Evolutionary conservation across 345 rosid species (phyloP), one percentile per base, ranked within the genome.

Genomic region (Cardiospermum halicacabum): DNA sequence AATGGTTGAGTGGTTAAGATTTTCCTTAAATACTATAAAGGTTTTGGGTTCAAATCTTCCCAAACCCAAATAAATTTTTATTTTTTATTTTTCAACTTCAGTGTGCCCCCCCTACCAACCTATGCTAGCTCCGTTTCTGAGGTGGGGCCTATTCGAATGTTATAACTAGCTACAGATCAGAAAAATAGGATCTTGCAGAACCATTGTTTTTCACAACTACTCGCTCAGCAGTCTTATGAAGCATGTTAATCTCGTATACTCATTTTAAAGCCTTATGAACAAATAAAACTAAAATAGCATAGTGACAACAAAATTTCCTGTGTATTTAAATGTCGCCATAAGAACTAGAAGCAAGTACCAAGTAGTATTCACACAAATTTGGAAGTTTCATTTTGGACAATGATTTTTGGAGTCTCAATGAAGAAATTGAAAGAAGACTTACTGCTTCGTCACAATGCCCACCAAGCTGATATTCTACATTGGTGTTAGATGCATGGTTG

Each of bases 371-470:
- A 9, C 19, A 26, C 24, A 15, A 39, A 10, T 31, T 18, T 58
- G 21, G 30, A 53, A 60, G 70, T 56, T 11, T 55, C 63, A 39
- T 54, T 25, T 22, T 28, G 51, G 45, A 67, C 25, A n/a, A 63
- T 56, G 58, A 56, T 45, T 28, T 16, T 70, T 50, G 51, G 31
- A 48, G 42, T 49, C 27, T 43, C 61, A 51, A 34, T 24, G 21
- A 25, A 60, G 40, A 27, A 26, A 65, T 19, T 19, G 53, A 66
- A 47, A 42, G 62, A 56, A 30, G n/a, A 72, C 83, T 76, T 63
- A 78, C 88, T 27, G 64, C 66, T 48, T 77, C 60, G 64, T 56
- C 43, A 60, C 57, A n/a, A 66, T 58, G 54, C n/a, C 53, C 73
- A 49, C 58, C 51, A 59, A 62, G 69, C 72, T 70, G 70, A 65